Base-by-base conservation (phyloP, 2,329 filamentous ascomycete genomes). In the Myriosclerotinia duriaeana region DNA sequence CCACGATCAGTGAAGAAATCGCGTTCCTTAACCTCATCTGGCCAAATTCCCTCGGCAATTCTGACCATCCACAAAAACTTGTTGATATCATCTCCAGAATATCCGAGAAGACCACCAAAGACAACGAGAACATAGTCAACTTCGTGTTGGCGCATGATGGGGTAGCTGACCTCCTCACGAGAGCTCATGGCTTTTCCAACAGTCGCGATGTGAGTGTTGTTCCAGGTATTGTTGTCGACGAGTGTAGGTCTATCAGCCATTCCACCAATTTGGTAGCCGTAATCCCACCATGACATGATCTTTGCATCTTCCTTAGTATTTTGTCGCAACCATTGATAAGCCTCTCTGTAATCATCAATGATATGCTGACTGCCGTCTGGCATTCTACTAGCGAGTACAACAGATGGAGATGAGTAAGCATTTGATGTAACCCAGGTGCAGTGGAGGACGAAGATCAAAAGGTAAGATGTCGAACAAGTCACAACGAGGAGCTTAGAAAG, bases 1-100 rank as follows among this genome's bases (percentile, higher is more conserved):
- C 96, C 95, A 70, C 93, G 88, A 5, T 89, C 76, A 8, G 95
- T 99, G 80, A 99, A 99, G 82, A 94, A 99, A 75, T 94, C 90
- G 71, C 95, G 90, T 81, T 99, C 95, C 81, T 93, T 96, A 73
- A 99, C 89, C 84, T 99, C 94, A 72, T 98, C 93, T n/a, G 95
- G 95, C 95, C 95, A 99, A 80, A 99, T 98, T 71, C 95, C 95
- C 80, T 99, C 95, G 50, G 95, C 95, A 76, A 99, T 99, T 77
- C 95, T 88, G 67, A 99, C 93, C 96, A 99, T 99, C 95, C 95
- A 99, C 73, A 99, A 83, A 84, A 99, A 99, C 82, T 99, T 99
- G 84, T 99, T 99, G 82, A 99, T 97, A 76, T 99, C 95, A 74
- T 99, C 95, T 70, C 95, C 95, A 62, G 93, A 97, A 82, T 99